Percentiles rank a stretch among this genome's conserved stretches.
Evolutionary conservation across 2,329 filamentous ascomycete genomes (phyloP).

Genomic region (Aspergillus sp.): DNA sequence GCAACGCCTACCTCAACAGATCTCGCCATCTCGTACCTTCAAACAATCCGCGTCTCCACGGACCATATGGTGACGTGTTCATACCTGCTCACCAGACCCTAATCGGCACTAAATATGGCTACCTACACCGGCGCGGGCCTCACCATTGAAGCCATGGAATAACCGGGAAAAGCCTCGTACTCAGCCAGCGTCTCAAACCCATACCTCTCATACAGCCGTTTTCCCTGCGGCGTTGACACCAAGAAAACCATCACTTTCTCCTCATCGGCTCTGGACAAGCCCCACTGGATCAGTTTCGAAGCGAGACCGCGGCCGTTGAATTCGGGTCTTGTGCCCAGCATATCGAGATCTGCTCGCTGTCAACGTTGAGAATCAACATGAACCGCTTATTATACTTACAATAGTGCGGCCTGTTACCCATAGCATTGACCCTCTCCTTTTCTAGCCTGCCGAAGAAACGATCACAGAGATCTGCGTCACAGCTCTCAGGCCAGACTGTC

Average conservation of each 20-base stretch:
- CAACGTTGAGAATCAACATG: not conserved
- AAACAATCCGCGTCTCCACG: too few species aligned
- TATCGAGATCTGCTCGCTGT: not conserved
- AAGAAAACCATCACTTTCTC: not conserved
- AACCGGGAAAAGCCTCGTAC: not conserved
- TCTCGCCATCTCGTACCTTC: too few species aligned
- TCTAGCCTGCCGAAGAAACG: not conserved
- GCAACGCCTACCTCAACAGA: too few species aligned
- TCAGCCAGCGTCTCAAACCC: not conserved
- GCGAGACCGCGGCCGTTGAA: not conserved
- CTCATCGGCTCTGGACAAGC: not conserved
- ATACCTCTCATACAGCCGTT: not conserved
- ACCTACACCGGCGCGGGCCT: not conserved
- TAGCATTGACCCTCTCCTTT: not conserved
- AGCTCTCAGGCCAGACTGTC: not conserved
- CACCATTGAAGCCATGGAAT: not conserved
- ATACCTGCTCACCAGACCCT: too few species aligned
- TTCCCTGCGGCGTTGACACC: not conserved
- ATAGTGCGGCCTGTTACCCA: not conserved
- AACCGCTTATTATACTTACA: not conserved
- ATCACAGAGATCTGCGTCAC: not conserved
- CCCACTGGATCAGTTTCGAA: not conserved
- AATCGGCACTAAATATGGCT: too few species aligned
- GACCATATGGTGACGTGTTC: too few species aligned
- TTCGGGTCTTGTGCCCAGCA: not conserved